Percentiles rank a stretch among this genome's conserved stretches.
Conservation (phyloP, 148 eudicot genomes). For the Hydrangea macrophylla region DNA sequence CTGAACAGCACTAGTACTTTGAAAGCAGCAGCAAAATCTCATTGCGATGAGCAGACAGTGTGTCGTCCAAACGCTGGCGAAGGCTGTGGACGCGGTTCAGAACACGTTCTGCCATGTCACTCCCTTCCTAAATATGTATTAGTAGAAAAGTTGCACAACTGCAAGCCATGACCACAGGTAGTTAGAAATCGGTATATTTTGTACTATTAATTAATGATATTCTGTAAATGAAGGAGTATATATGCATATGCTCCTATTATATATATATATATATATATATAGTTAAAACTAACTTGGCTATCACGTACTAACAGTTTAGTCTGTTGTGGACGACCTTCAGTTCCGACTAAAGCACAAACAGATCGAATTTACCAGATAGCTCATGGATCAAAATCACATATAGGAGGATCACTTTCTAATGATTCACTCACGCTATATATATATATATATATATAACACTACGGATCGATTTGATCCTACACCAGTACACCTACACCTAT, state of each 20-base stretch:
- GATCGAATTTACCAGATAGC: too few relatives aligned
- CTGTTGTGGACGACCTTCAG: too few relatives aligned
- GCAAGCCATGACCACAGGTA: constrained; percentile 15
- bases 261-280: too few relatives aligned
- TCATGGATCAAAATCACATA: too few relatives aligned
- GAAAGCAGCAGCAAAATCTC: constrained; percentile 65
- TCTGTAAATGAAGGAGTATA: background rate
- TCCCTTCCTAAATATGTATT: background rate
- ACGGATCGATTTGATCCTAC: too few relatives aligned
- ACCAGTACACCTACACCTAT: too few relatives aligned
- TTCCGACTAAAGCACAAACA: too few relatives aligned
- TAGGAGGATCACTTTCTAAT: background rate
- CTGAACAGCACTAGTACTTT: constrained; percentile 41
- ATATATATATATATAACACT: too few relatives aligned
- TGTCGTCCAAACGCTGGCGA: constrained; percentile 70
- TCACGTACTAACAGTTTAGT: too few relatives aligned
- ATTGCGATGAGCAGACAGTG: constrained; percentile 61
- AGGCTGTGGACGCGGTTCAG: constrained; percentile 76
- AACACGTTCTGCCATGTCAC: constrained; percentile 49
- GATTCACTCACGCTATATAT: too few relatives aligned
- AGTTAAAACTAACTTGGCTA: too few relatives aligned
- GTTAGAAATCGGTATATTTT: background rate
- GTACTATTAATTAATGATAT: background rate
- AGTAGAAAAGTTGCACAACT: constrained; percentile 18
- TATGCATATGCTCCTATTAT: background rate